Conservation (phyloP, 2,329 filamentous ascomycete genomes). For the Cladobotryum mycophilum region DNA sequence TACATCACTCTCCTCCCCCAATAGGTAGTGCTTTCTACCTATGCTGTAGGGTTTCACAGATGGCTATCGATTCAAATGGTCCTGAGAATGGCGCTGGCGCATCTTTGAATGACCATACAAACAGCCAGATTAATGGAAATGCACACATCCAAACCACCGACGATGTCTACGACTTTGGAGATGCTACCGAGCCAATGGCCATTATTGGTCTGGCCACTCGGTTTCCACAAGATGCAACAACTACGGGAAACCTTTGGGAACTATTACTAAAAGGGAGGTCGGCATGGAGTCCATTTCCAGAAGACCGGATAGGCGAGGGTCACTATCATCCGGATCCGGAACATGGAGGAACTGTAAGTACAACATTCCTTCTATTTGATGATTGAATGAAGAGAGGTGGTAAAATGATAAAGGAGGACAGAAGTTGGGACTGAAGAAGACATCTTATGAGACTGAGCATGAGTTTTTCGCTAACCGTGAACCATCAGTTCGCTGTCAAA, state of each 20-base stretch:
- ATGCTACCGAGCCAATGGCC: background rate
- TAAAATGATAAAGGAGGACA: too few species aligned
- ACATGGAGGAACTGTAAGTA: slow-evolving; percentile 2
- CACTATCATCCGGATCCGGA: slow-evolving; percentile 5
- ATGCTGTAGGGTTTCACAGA: too few species aligned
- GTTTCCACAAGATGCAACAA: background rate
- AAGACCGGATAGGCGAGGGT: slow-evolving; percentile 2
- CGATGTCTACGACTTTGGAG: background rate
- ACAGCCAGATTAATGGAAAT: background rate
- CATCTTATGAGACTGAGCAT: too few species aligned
- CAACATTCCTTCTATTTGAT: background rate
- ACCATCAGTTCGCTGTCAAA: background rate
- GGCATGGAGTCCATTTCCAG: slow-evolving; percentile 2
- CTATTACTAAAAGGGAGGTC: background rate
- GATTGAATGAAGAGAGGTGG: too few species aligned
- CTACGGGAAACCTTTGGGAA: background rate
- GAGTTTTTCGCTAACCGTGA: background rate
- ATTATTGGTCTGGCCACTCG: slow-evolving; percentile 1
- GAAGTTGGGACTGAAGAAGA: background rate
- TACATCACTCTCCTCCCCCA: too few species aligned
- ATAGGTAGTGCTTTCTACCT: too few species aligned
- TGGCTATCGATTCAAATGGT: too few species aligned
- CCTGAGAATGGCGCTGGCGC: background rate
- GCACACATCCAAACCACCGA: background rate
- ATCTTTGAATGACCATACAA: background rate